Base-by-base conservation (phyloP, 139 green algal species). In the Chlamydomonas eustigma region DNA sequence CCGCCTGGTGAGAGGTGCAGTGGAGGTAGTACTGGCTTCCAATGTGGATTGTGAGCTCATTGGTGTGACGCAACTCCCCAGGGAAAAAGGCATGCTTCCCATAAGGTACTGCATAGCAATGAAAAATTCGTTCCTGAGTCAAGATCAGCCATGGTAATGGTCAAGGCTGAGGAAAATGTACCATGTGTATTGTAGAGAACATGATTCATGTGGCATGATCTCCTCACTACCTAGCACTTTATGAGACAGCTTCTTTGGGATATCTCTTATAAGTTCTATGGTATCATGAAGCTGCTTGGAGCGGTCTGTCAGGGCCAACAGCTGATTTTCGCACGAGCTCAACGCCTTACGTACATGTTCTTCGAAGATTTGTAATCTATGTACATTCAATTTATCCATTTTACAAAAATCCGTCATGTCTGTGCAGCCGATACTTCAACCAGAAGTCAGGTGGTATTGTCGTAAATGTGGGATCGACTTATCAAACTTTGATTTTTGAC, bases 81-180 rank as follows among this genome's bases (percentile, higher is more conserved):
- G 68, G 66, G 37, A 89, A 86, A 65, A 86, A 86, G 35, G 84
- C 84, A 52, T 86, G 80, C 68, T 75, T 77, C 18, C 84, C 84
- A 25, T 80, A 79, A 0, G 84, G 84, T 32, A 89, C 78, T 58
- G 44, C 44, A 58, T 12, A 18, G 44, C 44, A 58, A 18, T 18
- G 18, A 58, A 58, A 12, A 12, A 18, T 18, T 28, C 12, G 44
- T 18, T 58, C 18, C 44, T 58, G 44, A 58, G 12, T 58, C 12
- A 58, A 28, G 44, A 18, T 12, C 12, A 12, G 44, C 12, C 44
- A 18, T 12, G 18, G 44, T 18, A 28, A 18, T 58, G 44, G 18
- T 12, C 44, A 58, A 28, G 44, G 44, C 12, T 18, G 12, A 18
- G 44, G 12, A 58, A 28, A 28, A 18, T 12, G 44, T 18, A 18